phyloP scores from a whole-genome alignment of 345 rosid genomes.

The Lumnitzera racemosa region DNA sequence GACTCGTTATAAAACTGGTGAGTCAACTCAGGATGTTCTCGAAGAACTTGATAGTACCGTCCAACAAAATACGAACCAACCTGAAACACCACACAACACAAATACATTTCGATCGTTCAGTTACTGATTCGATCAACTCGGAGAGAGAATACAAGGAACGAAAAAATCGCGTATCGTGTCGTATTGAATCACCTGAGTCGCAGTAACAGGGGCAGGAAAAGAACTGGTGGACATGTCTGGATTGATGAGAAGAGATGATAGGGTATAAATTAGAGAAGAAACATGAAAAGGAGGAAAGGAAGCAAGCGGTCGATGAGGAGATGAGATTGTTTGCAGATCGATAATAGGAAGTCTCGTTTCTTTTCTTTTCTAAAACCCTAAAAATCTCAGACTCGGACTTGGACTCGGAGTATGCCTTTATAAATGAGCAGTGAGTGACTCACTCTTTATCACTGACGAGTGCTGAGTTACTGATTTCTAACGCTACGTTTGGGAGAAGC shows the following conservation, averaged over 20 bases:
- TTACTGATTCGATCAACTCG: background rate
- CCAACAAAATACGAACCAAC: conserved; percentile 94
- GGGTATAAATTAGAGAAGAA: background rate
- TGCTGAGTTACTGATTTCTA: too few relatives aligned
- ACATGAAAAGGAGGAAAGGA: background rate
- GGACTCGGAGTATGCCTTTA: too few relatives aligned
- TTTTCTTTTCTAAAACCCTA: background rate
- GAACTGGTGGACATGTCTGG: conserved; percentile 21
- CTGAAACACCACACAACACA: conserved; percentile 19
- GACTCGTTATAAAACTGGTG: conserved; percentile 77
- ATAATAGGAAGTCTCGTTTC: too few relatives aligned
- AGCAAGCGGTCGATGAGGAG: background rate
- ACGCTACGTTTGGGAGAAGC: too few relatives aligned
- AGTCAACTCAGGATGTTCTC: conserved; percentile 75
- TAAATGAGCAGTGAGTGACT: too few relatives aligned
- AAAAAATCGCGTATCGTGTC: background rate
- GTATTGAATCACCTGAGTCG: conserved; percentile 37
- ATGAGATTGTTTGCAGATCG: background rate
- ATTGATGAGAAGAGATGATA: background rate
- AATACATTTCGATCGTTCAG: background rate
- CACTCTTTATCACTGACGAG: too few relatives aligned
- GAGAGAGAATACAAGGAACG: background rate
- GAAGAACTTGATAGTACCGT: conserved; percentile 83
- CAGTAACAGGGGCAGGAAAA: conserved; percentile 50
- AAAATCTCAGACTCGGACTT: background rate